Evolutionary conservation across 2,329 filamentous ascomycete genomes (phyloP).

Genomic region (Tympanopsis confertula): DNA sequence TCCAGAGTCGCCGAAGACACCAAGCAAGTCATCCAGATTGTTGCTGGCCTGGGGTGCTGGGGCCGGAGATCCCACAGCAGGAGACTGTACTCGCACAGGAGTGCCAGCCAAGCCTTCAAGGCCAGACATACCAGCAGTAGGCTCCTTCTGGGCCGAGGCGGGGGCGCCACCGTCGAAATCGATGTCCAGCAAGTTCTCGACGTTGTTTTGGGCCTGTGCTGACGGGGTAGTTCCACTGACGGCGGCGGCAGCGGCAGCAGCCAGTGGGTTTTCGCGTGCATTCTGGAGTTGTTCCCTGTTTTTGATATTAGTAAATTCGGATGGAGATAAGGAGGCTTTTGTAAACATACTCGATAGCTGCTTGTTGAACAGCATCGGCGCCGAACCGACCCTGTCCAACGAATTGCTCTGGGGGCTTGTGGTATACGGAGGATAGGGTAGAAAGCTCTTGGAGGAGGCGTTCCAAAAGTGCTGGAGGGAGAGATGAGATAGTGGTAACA

Average conservation of each 20-base stretch:
- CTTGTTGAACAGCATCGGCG: conserved; percentile 85
- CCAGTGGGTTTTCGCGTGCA: conserved; percentile 85
- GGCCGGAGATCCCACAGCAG: background rate
- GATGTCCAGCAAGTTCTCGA: conserved; percentile 91
- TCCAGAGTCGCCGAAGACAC: conserved; percentile 7
- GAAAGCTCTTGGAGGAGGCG: conserved; percentile 85
- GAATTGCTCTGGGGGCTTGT: conserved; percentile 97
- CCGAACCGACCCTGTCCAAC: conserved; percentile 89
- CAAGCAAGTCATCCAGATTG: conserved; percentile 1
- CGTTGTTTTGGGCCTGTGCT: conserved; percentile 51
- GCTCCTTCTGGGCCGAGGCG: background rate
- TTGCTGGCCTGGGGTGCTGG: background rate
- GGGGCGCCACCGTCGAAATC: conserved; percentile 43
- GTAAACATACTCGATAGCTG: conserved; percentile 60
- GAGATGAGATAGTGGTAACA: conserved; percentile 80
- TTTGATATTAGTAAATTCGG: background rate
- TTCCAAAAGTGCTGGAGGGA: conserved; percentile 74
- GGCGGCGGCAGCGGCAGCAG: conserved; percentile 46
- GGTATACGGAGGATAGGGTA: conserved; percentile 91
- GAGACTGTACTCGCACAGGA: conserved; percentile 18
- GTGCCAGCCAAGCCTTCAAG: conserved; percentile 40
- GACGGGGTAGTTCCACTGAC: conserved; percentile 34
- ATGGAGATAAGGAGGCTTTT: background rate
- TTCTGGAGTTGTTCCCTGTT: conserved; percentile 72
- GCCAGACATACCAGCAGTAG: background rate